Evolutionary conservation across 2,329 filamentous ascomycete genomes (phyloP).

Genomic region (Aspergillus ibericus): DNA sequence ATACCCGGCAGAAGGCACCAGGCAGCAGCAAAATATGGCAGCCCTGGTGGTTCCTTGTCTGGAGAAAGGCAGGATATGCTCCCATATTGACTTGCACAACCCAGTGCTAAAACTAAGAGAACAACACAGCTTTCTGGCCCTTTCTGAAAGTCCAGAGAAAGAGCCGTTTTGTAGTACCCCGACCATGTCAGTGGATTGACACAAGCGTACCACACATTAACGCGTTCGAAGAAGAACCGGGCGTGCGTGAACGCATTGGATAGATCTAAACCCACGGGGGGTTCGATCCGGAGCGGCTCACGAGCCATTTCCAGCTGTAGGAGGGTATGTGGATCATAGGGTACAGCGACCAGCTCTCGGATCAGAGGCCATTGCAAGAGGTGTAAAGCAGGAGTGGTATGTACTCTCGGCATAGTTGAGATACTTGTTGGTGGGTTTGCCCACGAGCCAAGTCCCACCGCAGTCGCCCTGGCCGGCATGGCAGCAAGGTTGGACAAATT

Average conservation of each 20-base stretch:
- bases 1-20: constrained; percentile 75
- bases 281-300: constrained; percentile 64
- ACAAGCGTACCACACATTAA: constrained; percentile 83
- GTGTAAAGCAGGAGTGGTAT: constrained; percentile 70
- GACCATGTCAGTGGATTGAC: constrained; percentile 81
- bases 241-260: constrained; percentile 74
- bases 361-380: constrained; percentile 80
- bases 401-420: constrained; percentile 81
- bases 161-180: constrained; percentile 70
- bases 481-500: constrained; percentile 17
- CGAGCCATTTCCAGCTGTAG: constrained; percentile 78
- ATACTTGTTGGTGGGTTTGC: constrained; percentile 64
- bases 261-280: constrained; percentile 66
- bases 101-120: constrained; percentile 72
- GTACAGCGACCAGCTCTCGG: constrained; percentile 69
- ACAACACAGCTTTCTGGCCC: constrained; percentile 82
- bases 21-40: constrained; percentile 77
- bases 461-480: constrained; percentile 48
- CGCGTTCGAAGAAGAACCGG: constrained; percentile 75
- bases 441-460: constrained; percentile 72
- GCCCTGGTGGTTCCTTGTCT: constrained; percentile 69
- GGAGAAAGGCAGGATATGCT: constrained; percentile 72
- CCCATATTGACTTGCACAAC: constrained; percentile 71
- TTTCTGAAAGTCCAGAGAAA: constrained; percentile 73
- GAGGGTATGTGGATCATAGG: constrained; percentile 78